Conservation (phyloP, 1,139 yeast species). For the Hyphopichia wangnamkhiaoensis region DNA sequence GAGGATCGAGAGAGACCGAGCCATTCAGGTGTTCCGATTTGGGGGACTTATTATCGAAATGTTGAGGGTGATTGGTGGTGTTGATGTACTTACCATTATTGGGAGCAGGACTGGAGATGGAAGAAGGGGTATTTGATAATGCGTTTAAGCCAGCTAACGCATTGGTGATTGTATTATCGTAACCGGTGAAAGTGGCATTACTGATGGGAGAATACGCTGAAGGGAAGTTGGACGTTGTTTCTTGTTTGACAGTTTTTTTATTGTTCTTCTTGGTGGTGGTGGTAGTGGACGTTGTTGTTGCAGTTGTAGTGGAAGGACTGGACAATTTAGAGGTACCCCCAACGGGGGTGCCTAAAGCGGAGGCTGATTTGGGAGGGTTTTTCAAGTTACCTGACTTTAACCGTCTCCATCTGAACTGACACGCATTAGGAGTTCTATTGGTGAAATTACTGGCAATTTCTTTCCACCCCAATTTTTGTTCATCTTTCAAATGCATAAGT, state of each 20-base stretch:
- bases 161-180: slow-evolving; percentile 43
- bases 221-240: slow-evolving; percentile 31
- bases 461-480: slow-evolving; percentile 74
- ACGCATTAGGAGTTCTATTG: slow-evolving; percentile 74
- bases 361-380: slow-evolving; percentile 51
- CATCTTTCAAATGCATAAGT: slow-evolving; percentile 68
- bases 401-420: slow-evolving; percentile 79
- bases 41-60: slow-evolving; percentile 32
- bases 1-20: slow-evolving; percentile 38
- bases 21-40: no score
- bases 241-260: slow-evolving; percentile 18
- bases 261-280: slow-evolving; percentile 22
- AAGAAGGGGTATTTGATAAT: slow-evolving; percentile 39
- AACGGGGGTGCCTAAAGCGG: slow-evolving; percentile 18
- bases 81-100: slow-evolving; percentile 7
- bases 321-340: background rate
- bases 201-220: slow-evolving; percentile 39
- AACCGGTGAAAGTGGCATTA: slow-evolving; percentile 43
- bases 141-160: slow-evolving; percentile 53
- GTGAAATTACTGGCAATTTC: slow-evolving; percentile 69
- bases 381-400: slow-evolving; percentile 65
- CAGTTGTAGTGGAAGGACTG: slow-evolving; percentile 4
- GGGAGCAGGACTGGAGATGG: slow-evolving; percentile 33
- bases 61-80: slow-evolving; percentile 14
- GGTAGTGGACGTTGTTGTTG: slow-evolving; percentile 6